These are phyloP conservation scores for Apiotrichum akiyoshidainum DNA, from an alignment of 1,284 basidiomycete genomes.

Conservation along the genomic window DNA sequence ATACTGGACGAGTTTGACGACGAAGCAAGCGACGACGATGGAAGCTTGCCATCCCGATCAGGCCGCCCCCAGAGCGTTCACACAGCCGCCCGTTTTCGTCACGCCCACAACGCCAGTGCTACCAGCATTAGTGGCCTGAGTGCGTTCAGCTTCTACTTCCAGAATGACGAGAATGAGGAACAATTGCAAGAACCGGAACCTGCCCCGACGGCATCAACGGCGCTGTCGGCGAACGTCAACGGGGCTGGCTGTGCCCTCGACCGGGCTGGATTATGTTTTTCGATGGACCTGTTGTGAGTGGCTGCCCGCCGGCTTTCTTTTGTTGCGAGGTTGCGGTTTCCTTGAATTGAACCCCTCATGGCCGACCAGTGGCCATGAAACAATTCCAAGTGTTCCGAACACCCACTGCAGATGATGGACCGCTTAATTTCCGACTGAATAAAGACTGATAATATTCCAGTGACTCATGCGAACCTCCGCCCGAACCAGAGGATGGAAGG, in stretches of 20 bases:
- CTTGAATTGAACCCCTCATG: too few relatives aligned
- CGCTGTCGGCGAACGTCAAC: not conserved
- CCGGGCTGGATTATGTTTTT: not conserved
- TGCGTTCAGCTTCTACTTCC: slow-evolving; percentile 5
- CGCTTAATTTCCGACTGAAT: not conserved
- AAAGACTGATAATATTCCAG: not conserved
- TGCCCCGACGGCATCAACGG: too few relatives aligned
- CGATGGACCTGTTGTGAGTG: slow-evolving; percentile 2
- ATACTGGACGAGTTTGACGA: not conserved
- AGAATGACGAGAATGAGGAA: not conserved
- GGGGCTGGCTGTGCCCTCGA: not conserved
- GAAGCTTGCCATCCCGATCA: not conserved
- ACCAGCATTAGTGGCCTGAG: slow-evolving; percentile 3
- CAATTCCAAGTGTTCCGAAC: too few relatives aligned
- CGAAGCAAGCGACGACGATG: not conserved
- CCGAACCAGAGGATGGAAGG: not conserved
- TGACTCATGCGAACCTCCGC: not conserved
- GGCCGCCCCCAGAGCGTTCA: not conserved
- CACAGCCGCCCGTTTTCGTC: not conserved
- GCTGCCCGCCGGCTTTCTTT: too few relatives aligned
- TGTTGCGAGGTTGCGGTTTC: too few relatives aligned
- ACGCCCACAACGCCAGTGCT: not conserved
- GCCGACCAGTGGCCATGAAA: too few relatives aligned
- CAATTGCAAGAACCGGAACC: too few relatives aligned
- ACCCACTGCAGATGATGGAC: too few relatives aligned